These are phyloP conservation scores for Fagopyrum esculentum DNA, from an alignment of 148 eudicot species.

Conservation along the genomic window DNA sequence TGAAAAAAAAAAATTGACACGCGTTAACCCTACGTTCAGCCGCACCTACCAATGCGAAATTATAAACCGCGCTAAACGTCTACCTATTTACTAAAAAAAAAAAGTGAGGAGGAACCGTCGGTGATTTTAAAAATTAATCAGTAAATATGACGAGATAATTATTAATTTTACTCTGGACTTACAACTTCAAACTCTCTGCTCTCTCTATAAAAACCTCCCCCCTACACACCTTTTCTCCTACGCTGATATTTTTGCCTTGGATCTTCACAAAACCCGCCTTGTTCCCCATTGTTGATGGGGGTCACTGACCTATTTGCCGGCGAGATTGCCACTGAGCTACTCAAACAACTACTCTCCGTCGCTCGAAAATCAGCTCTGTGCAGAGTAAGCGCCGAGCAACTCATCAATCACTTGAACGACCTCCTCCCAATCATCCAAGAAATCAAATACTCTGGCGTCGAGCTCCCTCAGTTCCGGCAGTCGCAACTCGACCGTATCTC, in stretches of 20 bases:
- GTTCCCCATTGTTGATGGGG: slow-evolving; percentile 29
- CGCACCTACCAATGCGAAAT: too few species aligned
- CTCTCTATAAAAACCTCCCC: background rate
- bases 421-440: slow-evolving; percentile 77
- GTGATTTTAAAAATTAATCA: too few species aligned
- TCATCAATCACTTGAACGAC: slow-evolving; percentile 28
- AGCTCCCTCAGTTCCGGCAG: slow-evolving; percentile 56
- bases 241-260: too few species aligned
- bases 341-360: slow-evolving; percentile 22
- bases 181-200: too few species aligned
- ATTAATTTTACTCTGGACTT: too few species aligned
- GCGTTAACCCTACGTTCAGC: too few species aligned
- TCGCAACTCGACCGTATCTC: slow-evolving; percentile 66
- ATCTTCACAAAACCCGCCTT: background rate
- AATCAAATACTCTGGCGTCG: slow-evolving; percentile 71
- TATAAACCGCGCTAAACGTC: too few species aligned
- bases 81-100: too few species aligned
- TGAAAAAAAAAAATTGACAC: too few species aligned
- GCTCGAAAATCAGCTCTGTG: slow-evolving; percentile 22
- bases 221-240: too few species aligned
- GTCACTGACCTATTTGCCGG: slow-evolving; percentile 77
- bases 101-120: too few species aligned
- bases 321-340: slow-evolving; percentile 80
- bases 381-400: slow-evolving; percentile 52
- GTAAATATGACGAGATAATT: too few species aligned